phyloP scores from a whole-genome alignment of 768 basidiomycete genomes.

The Hypholoma fasciculare region DNA sequence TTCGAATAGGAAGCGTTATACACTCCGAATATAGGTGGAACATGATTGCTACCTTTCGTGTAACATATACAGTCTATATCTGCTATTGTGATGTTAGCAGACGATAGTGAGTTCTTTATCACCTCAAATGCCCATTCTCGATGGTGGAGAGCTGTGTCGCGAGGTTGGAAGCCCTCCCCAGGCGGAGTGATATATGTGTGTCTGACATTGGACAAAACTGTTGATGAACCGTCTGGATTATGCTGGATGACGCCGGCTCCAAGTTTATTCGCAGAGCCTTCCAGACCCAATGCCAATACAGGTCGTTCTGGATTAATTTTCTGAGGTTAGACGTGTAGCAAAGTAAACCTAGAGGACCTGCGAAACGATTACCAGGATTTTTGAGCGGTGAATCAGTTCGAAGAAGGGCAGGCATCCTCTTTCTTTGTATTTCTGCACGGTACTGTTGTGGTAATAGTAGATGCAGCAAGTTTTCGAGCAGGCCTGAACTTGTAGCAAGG shows the following conservation, averaged over 20 bases:
- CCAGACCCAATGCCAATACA: slow-evolving; percentile 90
- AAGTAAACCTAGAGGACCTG: not conserved
- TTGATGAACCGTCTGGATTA: slow-evolving; percentile 64
- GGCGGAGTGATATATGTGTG: slow-evolving; percentile 99
- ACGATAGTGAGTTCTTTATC: slow-evolving; percentile 70
- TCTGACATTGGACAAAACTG: slow-evolving; percentile 87
- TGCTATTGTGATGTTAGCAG: slow-evolving; percentile 68
- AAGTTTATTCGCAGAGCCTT: slow-evolving; percentile 97
- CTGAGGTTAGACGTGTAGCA: not conserved
- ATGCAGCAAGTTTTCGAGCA: too few species aligned
- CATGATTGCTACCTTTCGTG: slow-evolving; percentile 75
- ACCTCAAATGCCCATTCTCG: slow-evolving; percentile 88
- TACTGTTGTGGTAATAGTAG: too few species aligned
- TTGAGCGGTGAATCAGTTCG: slow-evolving; percentile 31
- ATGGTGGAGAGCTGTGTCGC: slow-evolving; percentile 95
- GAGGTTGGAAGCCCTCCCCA: slow-evolving; percentile 95
- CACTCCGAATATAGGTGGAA: not conserved
- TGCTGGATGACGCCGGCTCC: slow-evolving; percentile 94
- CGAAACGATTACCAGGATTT: slow-evolving; percentile 30
- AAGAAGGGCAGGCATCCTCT: slow-evolving; percentile 26
- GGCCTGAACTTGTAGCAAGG: too few species aligned
- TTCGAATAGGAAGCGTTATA: not conserved
- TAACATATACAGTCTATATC: slow-evolving; percentile 95
- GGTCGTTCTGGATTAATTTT: slow-evolving; percentile 49
- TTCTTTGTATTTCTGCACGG: too few species aligned